Base-by-base conservation (phyloP, 192 early-diverging fungal genomes). In the Backusella westeae region DNA sequence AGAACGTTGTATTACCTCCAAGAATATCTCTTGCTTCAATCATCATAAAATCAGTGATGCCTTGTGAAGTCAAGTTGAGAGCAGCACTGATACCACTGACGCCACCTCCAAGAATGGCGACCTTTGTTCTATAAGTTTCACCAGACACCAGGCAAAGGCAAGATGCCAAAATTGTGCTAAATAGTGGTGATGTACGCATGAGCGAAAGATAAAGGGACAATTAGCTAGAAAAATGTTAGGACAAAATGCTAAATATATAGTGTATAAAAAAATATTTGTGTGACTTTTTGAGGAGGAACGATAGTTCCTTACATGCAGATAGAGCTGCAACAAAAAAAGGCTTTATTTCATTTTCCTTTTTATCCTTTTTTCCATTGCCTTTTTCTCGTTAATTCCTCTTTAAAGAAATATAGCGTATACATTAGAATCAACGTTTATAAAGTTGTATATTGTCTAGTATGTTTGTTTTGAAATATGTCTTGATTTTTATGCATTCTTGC, bases 51-150 rank as follows among this genome's bases (percentile, higher is more conserved):
- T 84, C 81, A 23, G 69, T 65, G 21, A 84, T 73, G 6, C 76
- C 76, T 32, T 65, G 66, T 15, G 67, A 53, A 23, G 77, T 75
- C 78, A 84, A 69, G 10, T 78, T 71, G 38, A 68, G 59, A 2
- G 83, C 81, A 19, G 83, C 83, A 67, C 53, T 75, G 6, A 84
- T 82, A 26, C 78, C 83, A 36, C 78, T 72, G 1, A 80, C 81
- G 29, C 83, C 83, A 69, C 78, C 83, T 26, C 83, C 83, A 53
- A 84, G 59, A 52, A 84, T 84, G 69, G 72, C 78, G 21, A 84
- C 83, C 63, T 84, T 82, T 6, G 81, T 73, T 10, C 79, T n/a
- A 0, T 71, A 71, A 29, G 56, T 63, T 29, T 63, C 23, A 63
- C 7, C 56, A 63, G 56, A 63, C 5, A 63, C 56, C 9, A 63